These are phyloP conservation scores for Microdochium nivale DNA, from an alignment of 2,329 filamentous ascomycete genomes.

Conservation along the genomic window DNA sequence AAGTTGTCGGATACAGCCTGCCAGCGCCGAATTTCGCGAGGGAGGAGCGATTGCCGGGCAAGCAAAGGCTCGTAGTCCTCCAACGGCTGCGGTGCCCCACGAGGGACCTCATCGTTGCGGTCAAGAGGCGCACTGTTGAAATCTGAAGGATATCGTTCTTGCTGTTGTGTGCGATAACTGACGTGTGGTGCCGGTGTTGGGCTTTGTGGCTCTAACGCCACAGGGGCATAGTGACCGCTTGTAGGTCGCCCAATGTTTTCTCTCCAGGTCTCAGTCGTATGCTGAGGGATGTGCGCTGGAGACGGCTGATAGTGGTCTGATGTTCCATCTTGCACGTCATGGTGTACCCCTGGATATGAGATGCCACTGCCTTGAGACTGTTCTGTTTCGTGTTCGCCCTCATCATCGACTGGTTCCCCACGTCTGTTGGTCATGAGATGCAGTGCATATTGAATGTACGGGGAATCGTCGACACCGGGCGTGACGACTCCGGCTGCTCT, in stretches of 20 bases:
- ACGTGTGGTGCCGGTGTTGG: not conserved
- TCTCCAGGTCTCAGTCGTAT: not conserved
- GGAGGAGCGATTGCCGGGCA: not conserved
- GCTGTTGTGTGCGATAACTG: not conserved
- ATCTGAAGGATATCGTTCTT: not conserved
- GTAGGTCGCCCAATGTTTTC: no score
- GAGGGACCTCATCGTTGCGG: not conserved
- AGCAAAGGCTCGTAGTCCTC: not conserved
- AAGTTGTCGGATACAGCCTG: not conserved
- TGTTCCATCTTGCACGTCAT: not conserved
- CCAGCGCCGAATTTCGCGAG: not conserved
- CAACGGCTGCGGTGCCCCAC: not conserved
- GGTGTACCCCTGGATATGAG: slow-evolving; percentile 4
- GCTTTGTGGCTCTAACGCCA: not conserved
- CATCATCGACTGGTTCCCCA: slow-evolving; percentile 50
- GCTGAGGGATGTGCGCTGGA: not conserved
- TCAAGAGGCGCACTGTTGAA: not conserved
- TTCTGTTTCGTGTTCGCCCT: slow-evolving; percentile 33
- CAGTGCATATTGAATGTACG: slow-evolving; percentile 83
- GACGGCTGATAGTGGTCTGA: slow-evolving; percentile 4
- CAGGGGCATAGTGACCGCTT: not conserved
- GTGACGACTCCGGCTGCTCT: slow-evolving; percentile 47
- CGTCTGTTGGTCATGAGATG: slow-evolving; percentile 69
- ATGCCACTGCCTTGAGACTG: slow-evolving; percentile 10
- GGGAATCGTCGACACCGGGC: slow-evolving; percentile 74